Evolutionary conservation across 176 grass and related monocot genomes (phyloP), one percentile per base, ranked within the genome.

Genomic region (Miscanthus lutarioriparius): DNA sequence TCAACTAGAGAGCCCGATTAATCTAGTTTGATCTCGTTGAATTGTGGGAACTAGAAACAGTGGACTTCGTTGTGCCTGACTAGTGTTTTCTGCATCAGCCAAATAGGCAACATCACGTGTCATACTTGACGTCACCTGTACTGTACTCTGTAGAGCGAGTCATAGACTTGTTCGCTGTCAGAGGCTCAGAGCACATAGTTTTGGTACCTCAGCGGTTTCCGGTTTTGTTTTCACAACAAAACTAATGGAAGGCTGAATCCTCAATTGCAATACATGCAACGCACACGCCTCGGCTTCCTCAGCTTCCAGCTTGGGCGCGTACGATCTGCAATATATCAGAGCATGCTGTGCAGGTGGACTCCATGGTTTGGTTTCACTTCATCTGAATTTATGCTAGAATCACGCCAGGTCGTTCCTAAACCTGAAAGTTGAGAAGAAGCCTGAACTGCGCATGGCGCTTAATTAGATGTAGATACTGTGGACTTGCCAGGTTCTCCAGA

Each of bases 191-290:
- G n/a, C n/a, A n/a, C n/a, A n/a, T n/a, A n/a, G n/a, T n/a, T 81
- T 63, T n/a, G 64, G 53, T 56, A 22, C n/a, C 33, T n/a, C 22
- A 36, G 47, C n/a, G 66, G 79, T 82, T 70, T 82, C 14, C 80
- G 27, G 27, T 54, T 54, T 4, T 54, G 47, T 35, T 54, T 13
- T 75, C 26, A 28, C 13, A 28, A 25, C 39, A 28, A 27, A 47
- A 73, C 6, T 1, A 71, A 70, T 45, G 22, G 3, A 26, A 72
- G 69, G 0, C 36, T 49, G 70, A 45, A 27, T 16, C 40, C 23
- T 4, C 37, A 44, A 16, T 41, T n/a, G 22, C 68, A 41, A 23
- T 38, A 23, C 54, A 0, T 41, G 20, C n/a, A 25, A 3, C 11
- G 37, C n/a, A 3, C 69, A 5, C 32, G 3, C 35, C 35, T 45